Evolutionary conservation across 352 stramenopile genomes (phyloP).

Genomic region (Phytophthora hybrid): DNA sequence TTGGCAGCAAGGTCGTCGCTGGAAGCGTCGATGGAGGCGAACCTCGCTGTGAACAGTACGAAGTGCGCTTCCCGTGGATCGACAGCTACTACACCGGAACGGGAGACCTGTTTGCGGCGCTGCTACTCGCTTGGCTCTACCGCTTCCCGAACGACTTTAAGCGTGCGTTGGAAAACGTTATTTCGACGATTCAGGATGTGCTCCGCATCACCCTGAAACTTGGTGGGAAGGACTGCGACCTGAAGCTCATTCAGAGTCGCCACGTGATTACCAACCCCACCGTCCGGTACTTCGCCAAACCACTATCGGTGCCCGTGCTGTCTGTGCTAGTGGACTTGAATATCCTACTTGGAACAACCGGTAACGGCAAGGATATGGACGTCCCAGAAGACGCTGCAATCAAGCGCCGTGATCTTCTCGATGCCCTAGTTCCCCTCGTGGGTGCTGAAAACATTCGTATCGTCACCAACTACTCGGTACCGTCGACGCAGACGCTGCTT

Average conservation of each 20-base stretch:
- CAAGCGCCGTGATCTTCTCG: slow-evolving; percentile 26
- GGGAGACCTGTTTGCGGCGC: slow-evolving; percentile 82
- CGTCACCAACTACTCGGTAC: slow-evolving; percentile 36
- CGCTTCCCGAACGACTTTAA: slow-evolving; percentile 71
- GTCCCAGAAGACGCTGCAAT: slow-evolving; percentile 27
- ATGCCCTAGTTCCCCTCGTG: slow-evolving; percentile 28
- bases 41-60: slow-evolving; percentile 70
- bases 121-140: slow-evolving; percentile 85
- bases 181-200: slow-evolving; percentile 86
- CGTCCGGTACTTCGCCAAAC: slow-evolving; percentile 57
- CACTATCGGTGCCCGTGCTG: slow-evolving; percentile 41
- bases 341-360: slow-evolving; percentile 29
- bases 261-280: slow-evolving; percentile 71
- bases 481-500: slow-evolving; percentile 31
- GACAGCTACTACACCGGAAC: slow-evolving; percentile 88
- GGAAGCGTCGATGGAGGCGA: slow-evolving; percentile 12
- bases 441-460: slow-evolving; percentile 37
- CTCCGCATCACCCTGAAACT: slow-evolving; percentile 71
- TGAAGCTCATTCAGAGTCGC: slow-evolving; percentile 87
- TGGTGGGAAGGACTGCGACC: slow-evolving; percentile 74
- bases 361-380: slow-evolving; percentile 21
- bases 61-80: slow-evolving; percentile 81
- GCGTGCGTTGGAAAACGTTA: slow-evolving; percentile 72
- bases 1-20: slow-evolving; percentile 62
- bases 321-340: slow-evolving; percentile 45